A percentile compares a stretch with the other conserved stretches of the same genome.
These are phyloP conservation scores for Phoma herbarum DNA, from an alignment of 2,329 filamentous ascomycete species.

Conservation along the genomic window DNA sequence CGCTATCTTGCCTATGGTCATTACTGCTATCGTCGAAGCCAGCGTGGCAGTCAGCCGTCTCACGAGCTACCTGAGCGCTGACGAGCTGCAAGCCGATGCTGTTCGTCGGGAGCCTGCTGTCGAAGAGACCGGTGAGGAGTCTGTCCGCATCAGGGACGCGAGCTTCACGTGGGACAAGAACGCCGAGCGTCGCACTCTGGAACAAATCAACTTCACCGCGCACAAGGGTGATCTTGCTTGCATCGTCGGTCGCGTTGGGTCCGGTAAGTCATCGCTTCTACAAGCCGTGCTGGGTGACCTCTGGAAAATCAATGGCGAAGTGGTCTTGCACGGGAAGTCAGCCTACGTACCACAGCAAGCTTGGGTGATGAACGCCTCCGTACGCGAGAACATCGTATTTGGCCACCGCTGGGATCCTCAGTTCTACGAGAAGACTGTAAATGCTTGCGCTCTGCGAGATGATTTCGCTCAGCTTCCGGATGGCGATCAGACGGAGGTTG, in stretches of 20 bases:
- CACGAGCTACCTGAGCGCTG: conserved; percentile 83
- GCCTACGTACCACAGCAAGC: conserved; percentile 93
- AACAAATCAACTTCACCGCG: conserved; percentile 86
- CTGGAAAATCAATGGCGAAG: conserved; percentile 86
- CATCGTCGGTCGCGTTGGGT: conserved; percentile 90
- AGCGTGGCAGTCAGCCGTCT: conserved; percentile 90
- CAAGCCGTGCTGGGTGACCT: conserved; percentile 89
- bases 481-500: conserved; percentile 95
- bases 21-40: conserved; percentile 94
- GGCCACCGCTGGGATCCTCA: conserved; percentile 91
- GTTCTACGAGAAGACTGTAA: conserved; percentile 93
- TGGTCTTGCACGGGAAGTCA: conserved; percentile 80
- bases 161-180: conserved; percentile 96
- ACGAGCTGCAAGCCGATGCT: conserved; percentile 89
- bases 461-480: conserved; percentile 94
- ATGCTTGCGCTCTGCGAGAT: conserved; percentile 88
- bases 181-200: conserved; percentile 71
- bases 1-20: conserved; percentile 95
- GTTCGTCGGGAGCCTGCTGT: conserved; percentile 74
- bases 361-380: conserved; percentile 98
- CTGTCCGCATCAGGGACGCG: conserved; percentile 81
- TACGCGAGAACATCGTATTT: conserved; percentile 97
- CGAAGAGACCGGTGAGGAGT: conserved; percentile 82
- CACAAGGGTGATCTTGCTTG: conserved; percentile 94
- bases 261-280: conserved; percentile 92